A percentile compares a stretch with the other conserved stretches of the same genome.
These are phyloP conservation scores for Corymbia citriodora DNA, from an alignment of 441 rosid genomes.

Conservation along the genomic window DNA sequence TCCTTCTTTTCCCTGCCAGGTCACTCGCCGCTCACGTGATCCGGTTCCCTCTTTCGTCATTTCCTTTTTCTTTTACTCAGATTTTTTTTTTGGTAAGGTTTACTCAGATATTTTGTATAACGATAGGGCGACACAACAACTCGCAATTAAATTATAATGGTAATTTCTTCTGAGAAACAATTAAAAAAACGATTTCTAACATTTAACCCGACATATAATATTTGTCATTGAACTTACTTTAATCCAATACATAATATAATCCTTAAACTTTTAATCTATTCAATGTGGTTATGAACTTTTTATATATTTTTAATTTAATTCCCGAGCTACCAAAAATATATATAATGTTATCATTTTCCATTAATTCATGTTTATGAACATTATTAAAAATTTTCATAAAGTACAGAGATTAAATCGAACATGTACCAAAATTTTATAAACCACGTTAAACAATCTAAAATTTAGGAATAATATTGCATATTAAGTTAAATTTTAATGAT, in stretches of 20 bases:
- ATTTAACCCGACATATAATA: not conserved
- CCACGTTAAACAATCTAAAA: rapidly evolving
- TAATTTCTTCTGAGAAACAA: not conserved
- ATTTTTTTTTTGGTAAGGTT: not conserved
- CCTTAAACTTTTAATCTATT: too few relatives aligned
- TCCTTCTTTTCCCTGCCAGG: not conserved
- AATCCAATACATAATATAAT: too few relatives aligned
- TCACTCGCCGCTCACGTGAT: not conserved
- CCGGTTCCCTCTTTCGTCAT: not conserved
- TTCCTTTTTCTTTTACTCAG: not conserved
- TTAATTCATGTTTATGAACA: not conserved
- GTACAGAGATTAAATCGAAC: rapidly evolving
- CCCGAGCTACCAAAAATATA: too few relatives aligned
- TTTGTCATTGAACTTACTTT: too few relatives aligned
- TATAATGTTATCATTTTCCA: not conserved
- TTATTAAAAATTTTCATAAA: too few relatives aligned
- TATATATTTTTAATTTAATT: too few relatives aligned
- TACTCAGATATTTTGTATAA: not conserved
- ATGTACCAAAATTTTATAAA: too few relatives aligned
- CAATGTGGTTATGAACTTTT: not conserved
- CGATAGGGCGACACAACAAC: not conserved
- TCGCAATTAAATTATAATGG: not conserved
- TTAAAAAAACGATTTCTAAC: too few relatives aligned
- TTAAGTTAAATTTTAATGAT: too few relatives aligned
- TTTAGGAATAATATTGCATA: too few relatives aligned